phyloP scores from a whole-genome alignment of 2,329 filamentous ascomycete genomes.

The Fusarium tricinctum region DNA sequence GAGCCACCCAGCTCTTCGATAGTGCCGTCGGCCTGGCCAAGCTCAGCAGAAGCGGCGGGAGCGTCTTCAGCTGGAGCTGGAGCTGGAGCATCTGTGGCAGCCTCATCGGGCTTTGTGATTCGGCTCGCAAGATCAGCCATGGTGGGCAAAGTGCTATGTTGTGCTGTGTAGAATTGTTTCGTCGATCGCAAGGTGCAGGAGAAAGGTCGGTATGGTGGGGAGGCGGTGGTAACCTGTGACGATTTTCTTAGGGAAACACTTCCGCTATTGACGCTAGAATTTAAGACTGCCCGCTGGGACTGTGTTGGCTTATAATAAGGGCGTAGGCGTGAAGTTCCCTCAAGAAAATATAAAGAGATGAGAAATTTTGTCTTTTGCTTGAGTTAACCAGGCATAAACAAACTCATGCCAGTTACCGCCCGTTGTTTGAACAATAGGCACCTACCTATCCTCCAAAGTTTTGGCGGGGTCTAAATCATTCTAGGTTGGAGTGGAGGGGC shows the following conservation, averaged over 20 bases:
- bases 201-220: conserved; percentile 32
- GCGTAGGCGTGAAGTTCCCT: background rate
- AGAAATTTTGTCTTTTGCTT: background rate
- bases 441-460: conserved; percentile 39
- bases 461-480: conserved; percentile 51
- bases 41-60: conserved; percentile 42
- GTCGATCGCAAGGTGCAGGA: conserved; percentile 23
- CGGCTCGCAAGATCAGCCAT: conserved; percentile 68
- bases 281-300: conserved; percentile 3
- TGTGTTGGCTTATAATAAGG: background rate
- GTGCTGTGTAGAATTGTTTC: conserved; percentile 9
- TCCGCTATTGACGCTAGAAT: conserved; percentile 24
- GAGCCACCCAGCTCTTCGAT: conserved; percentile 61
- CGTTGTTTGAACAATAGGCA: conserved; percentile 6
- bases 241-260: conserved; percentile 27
- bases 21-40: conserved; percentile 57
- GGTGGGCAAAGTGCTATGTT: conserved; percentile 22
- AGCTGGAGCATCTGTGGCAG: conserved; percentile 37
- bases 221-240: conserved; percentile 33
- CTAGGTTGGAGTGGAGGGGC: conserved; percentile 54
- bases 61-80: conserved; percentile 39
- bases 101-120: conserved; percentile 62
- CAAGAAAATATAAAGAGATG: background rate
- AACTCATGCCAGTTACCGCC: conserved; percentile 28
- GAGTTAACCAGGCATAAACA: conserved; percentile 33